phyloP scores from a whole-genome alignment of 495 filamentous ascomycete species.

The Paragyromitra xinjiangensis region DNA sequence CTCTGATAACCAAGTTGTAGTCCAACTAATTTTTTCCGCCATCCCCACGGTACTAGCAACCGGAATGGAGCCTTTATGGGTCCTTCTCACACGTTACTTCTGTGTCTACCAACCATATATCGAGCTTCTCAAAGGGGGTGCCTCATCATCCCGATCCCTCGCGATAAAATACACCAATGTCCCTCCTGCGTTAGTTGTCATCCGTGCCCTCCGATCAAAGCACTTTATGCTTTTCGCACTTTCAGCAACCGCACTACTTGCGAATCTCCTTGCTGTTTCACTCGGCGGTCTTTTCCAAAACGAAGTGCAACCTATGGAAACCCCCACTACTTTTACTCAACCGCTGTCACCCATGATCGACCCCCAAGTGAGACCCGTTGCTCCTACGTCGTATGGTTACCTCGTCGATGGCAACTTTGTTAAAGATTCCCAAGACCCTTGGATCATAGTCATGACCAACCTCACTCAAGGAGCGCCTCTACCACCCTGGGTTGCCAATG shows the following conservation, averaged over 20 bases:
- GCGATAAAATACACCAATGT: slow-evolving; percentile 60
- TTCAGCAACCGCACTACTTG: slow-evolving; percentile 31
- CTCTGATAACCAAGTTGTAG: slow-evolving; percentile 57
- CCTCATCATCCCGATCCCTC: slow-evolving; percentile 56
- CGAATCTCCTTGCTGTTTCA: slow-evolving; percentile 46
- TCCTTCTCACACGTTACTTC: slow-evolving; percentile 61
- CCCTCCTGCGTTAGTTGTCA: slow-evolving; percentile 61
- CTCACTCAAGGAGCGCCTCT: slow-evolving; percentile 10
- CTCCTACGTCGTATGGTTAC: neutral
- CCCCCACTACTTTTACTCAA: slow-evolving; percentile 12
- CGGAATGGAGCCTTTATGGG: slow-evolving; percentile 62
- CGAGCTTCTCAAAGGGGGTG: slow-evolving; percentile 57
- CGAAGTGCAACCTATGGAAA: neutral
- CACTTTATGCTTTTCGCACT: slow-evolving; percentile 58
- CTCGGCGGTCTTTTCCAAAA: slow-evolving; percentile 58
- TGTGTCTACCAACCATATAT: slow-evolving; percentile 63
- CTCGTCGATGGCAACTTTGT: slow-evolving; percentile 4
- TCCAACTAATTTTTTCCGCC: slow-evolving; percentile 62
- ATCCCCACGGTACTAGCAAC: slow-evolving; percentile 62
- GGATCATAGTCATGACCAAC: slow-evolving; percentile 24
- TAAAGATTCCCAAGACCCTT: neutral
- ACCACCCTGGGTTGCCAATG: slow-evolving; percentile 31
- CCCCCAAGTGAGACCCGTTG: slow-evolving; percentile 3
- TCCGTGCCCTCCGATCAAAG: slow-evolving; percentile 57
- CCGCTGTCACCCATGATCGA: neutral